Base-by-base conservation (phyloP, 2,329 filamentous ascomycete species). In the Cyanodermella asteris region DNA sequence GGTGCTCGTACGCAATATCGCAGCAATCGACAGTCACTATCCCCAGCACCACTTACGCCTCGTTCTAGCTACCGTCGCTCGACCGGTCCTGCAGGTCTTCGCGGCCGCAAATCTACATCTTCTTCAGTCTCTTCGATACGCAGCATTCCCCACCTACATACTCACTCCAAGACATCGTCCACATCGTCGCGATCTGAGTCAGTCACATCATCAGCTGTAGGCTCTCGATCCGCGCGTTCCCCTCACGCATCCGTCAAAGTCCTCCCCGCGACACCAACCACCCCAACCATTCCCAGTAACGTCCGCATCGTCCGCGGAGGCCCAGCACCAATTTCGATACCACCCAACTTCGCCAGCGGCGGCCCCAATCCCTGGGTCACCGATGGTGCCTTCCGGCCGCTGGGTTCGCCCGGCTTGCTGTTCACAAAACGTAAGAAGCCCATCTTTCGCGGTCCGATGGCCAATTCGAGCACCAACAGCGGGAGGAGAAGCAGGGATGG, bases 191-290 rank as follows among this genome's bases (percentile, higher is more conserved):
- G 72, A 31, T 72, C 69, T 13, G 72, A 73, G 1, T 59, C 64
- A 4, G 27, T 34, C 21, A 29, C 30, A 14, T 35, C 33, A 10
- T 32, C 31, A 12, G 27, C 27, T 13, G 24, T 24, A 20, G 21
- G 21, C 10, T 8, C 8, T 7, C 12, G 11, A 25, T 51, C 63
- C 18, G 63, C 64, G 9, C 68, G 76, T 13, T 82, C 73, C 3
- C 84, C 87, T 1, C 81, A 93, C 44, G 67, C 78, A 36, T 91
- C 78, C 0, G 74, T 94, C 38, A 94, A 94, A 50, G 75, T 94
- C n/a, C 65, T 94, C 3, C 84, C 87, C 1, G 77, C 78, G 0
- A 84, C 84, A 0, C 82, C 74, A 1, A 49, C 49, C n/a, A 53
- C 63, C 3, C 56, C 59, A 10, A 55, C 65, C 1, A 91, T 94